Conservation (phyloP, 192 early-diverging fungal genomes). For the Backusella mclennaniae region DNA sequence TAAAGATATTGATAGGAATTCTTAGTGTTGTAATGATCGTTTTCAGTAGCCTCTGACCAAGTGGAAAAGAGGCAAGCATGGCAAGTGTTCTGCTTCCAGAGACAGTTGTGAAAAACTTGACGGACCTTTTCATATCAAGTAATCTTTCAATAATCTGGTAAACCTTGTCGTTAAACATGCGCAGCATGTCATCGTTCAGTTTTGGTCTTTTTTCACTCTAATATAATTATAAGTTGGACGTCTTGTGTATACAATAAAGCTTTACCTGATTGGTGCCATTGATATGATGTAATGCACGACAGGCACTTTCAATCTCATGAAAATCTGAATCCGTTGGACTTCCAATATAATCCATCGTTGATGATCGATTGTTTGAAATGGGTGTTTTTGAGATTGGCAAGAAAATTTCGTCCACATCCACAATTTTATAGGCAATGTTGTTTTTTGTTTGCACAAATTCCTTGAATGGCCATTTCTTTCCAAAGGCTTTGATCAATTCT, state of each 20-base stretch:
- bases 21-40: neutral
- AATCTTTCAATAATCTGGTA: neutral
- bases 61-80: neutral
- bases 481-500: neutral
- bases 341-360: neutral
- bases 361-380: neutral
- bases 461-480: neutral
- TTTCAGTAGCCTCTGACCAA: neutral
- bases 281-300: neutral
- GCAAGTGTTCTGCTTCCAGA: constrained; percentile 6
- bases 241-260: no score
- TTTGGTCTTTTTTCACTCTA: neutral
- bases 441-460: neutral
- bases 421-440: neutral
- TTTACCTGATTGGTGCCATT: neutral
- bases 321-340: neutral
- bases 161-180: neutral
- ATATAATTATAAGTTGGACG: no score
- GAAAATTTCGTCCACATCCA: constrained; percentile 1
- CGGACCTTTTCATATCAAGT: neutral
- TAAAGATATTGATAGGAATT: constrained; percentile 12
- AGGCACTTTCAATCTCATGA: constrained; percentile 1
- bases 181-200: neutral
- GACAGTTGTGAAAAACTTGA: neutral
- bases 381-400: neutral